Conservation (phyloP, 2,329 filamentous ascomycete genomes). For the Monosporascus sp. region DNA sequence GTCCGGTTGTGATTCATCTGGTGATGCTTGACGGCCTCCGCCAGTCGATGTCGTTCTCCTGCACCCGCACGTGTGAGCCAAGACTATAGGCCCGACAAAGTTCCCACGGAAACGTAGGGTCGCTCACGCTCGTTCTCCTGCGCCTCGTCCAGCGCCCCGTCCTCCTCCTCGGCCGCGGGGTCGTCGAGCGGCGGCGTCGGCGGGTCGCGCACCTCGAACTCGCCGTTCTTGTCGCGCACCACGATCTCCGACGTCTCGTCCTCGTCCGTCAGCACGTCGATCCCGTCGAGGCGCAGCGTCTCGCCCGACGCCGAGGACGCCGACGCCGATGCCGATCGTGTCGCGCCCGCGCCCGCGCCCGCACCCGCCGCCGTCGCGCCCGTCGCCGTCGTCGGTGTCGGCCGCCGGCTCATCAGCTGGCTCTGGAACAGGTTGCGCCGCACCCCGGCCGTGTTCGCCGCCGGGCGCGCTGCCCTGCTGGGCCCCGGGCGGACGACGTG, state of each 20-base stretch:
- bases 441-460: slow-evolving; percentile 30
- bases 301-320: slow-evolving; percentile 36
- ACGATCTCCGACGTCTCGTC: slow-evolving; percentile 47
- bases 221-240: slow-evolving; percentile 57
- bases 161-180: slow-evolving; percentile 38
- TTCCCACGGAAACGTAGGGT: slow-evolving; percentile 9
- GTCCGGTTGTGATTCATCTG: slow-evolving; percentile 49
- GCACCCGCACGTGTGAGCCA: not conserved
- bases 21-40: slow-evolving; percentile 58
- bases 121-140: slow-evolving; percentile 47
- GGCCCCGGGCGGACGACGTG: slow-evolving; percentile 14
- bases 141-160: slow-evolving; percentile 50
- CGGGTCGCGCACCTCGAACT: slow-evolving; percentile 55
- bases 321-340: slow-evolving; percentile 4
- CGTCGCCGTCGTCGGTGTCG: not conserved
- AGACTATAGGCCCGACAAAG: slow-evolving; percentile 1
- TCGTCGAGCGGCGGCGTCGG: slow-evolving; percentile 49
- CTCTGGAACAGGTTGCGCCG: slow-evolving; percentile 56
- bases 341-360: slow-evolving; percentile 6
- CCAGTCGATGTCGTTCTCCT: slow-evolving; percentile 56
- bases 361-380: not conserved
- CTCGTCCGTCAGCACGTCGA: slow-evolving; percentile 36
- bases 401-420: slow-evolving; percentile 51
- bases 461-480: slow-evolving; percentile 15
- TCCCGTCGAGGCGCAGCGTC: slow-evolving; percentile 41